Base-by-base conservation (phyloP, 305 asterid genomes). In the Fraxinus floribunda region DNA sequence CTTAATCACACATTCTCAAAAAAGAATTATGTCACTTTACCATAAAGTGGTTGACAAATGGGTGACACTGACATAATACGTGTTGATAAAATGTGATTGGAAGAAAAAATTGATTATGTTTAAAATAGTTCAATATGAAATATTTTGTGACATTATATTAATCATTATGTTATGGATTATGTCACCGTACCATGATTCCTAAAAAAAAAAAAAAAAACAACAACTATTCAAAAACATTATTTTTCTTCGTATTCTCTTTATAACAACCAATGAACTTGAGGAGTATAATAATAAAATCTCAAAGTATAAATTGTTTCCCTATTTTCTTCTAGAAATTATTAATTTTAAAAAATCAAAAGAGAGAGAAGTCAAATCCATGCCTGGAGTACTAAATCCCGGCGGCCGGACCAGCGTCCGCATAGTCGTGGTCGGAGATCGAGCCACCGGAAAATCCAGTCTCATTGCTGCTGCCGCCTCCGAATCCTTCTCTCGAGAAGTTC, bases 401-500 rank as follows among this genome's bases (percentile, higher is more conserved):
- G 86, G 88, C 73, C 98, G 97, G 78, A 83, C 88, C 76, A 84
- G 84, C 88, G 95, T 93, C 80, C 95, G 98, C 30, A 94, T 94
- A 81, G 98, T 90, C 80, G 97, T 96, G 81, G 95, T 97, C 86
- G 98, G 97, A 88, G 98, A 97, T 86, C 97, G 92, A 24, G 95
- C 92, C 85, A 91, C 97, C 80, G 99, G 98, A 1, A 97, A 97
- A 87, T 94, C 98, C 82, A 93, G 98, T 86, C 98, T 94, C 76
- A 97, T 97, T 84, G 93, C 94, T 18, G 91, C 99, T 29, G 98
- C 95, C 15, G 95, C 97, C 6, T 91, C 94, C 78, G 99, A 94
- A 80, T 81, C 92, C 24, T 97, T 97, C 85, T 93, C 95, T n/a
- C 89, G 83, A 24, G 93, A 91, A 32, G 95, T 94, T n/a, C 94